Evolutionary conservation across 495 filamentous ascomycete species (phyloP).

Genomic region (Letharia columbiana): DNA sequence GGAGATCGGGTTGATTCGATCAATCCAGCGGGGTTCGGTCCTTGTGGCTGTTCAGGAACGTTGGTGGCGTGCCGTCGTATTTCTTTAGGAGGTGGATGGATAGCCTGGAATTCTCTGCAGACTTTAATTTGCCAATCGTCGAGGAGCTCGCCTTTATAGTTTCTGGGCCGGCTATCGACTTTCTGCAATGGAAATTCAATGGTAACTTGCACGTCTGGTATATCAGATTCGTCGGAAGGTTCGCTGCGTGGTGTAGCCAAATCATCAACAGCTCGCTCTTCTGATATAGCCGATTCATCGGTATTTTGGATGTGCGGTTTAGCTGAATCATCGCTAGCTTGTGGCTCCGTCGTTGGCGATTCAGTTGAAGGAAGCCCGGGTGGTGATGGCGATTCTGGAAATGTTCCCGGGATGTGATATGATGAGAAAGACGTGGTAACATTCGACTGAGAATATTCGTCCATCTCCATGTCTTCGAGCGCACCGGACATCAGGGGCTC

Average conservation of each 20-base stretch:
- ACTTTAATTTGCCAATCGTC: neutral
- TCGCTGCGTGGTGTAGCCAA: neutral
- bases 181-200: neutral
- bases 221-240: neutral
- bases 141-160: neutral
- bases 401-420: neutral
- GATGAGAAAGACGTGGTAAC: neutral
- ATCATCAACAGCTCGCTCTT: neutral
- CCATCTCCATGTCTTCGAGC: neutral
- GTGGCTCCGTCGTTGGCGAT: neutral
- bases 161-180: neutral
- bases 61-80: neutral
- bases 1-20: neutral
- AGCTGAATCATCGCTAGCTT: neutral
- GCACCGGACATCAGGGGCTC: slow-evolving; percentile 5
- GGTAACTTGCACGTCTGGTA: neutral
- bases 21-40: neutral
- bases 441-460: neutral
- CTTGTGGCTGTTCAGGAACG: neutral
- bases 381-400: neutral
- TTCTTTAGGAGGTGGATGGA: neutral
- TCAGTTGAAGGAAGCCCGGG: neutral
- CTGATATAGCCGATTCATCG: neutral
- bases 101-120: neutral
- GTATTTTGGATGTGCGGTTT: neutral